These are phyloP conservation scores for Talaromyces sp. DNA, from an alignment of 2,329 filamentous ascomycete species.

Conservation along the genomic window DNA sequence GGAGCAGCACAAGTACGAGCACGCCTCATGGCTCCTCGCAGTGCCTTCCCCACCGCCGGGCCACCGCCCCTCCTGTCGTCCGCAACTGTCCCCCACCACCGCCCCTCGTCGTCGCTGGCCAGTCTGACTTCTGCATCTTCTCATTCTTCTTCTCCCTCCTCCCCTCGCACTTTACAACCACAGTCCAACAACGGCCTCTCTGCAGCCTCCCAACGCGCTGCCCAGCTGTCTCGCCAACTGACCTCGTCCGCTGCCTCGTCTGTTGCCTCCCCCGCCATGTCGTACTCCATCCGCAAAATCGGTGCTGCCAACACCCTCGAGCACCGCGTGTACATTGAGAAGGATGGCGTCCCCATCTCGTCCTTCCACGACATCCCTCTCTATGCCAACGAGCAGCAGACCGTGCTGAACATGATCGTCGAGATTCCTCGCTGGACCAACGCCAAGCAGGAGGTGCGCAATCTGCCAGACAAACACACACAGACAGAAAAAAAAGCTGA, in stretches of 20 bases:
- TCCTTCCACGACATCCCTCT: slow-evolving; percentile 98
- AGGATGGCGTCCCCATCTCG: slow-evolving; percentile 89
- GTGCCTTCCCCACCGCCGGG: background rate
- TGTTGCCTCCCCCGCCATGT: slow-evolving; percentile 25
- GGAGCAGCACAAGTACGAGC: background rate
- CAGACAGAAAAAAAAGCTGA: background rate
- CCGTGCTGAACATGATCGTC: slow-evolving; percentile 96
- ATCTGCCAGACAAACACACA: background rate
- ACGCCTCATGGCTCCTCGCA: background rate
- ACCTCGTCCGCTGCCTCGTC: slow-evolving; percentile 36
- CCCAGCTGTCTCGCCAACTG: slow-evolving; percentile 45
- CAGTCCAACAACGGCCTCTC: slow-evolving; percentile 13
- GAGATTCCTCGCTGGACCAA: slow-evolving; percentile 99
- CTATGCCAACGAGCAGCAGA: slow-evolving; percentile 94
- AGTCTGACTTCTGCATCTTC: slow-evolving; percentile 13
- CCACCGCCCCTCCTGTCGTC: slow-evolving; percentile 2
- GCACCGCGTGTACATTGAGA: slow-evolving; percentile 96
- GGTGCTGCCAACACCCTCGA: slow-evolving; percentile 87
- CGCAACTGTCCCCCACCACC: slow-evolving; percentile 17
- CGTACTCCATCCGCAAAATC: slow-evolving; percentile 78
- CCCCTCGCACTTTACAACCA: background rate
- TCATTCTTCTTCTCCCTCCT: background rate
- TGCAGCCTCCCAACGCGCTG: slow-evolving; percentile 27
- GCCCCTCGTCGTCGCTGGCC: slow-evolving; percentile 18
- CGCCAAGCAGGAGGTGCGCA: slow-evolving; percentile 90